phyloP scores from a whole-genome alignment of 345 rosid genomes.

The Dimocarpus longan region DNA sequence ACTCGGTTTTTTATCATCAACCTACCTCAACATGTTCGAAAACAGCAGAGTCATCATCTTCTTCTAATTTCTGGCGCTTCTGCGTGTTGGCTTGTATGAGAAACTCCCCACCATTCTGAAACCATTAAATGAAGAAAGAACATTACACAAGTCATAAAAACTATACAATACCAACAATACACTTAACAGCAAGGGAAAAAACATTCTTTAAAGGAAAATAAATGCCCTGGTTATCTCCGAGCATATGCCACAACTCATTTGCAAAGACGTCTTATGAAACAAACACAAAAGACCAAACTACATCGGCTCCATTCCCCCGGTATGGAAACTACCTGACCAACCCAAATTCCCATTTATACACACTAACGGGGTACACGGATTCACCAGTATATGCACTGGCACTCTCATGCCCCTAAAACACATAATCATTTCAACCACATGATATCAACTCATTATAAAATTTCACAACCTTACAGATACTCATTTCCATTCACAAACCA shows the following conservation, averaged over 20 bases:
- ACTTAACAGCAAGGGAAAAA: neutral
- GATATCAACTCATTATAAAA: neutral
- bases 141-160: neutral
- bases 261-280: neutral
- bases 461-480: neutral
- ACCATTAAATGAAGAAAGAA: constrained; percentile 19
- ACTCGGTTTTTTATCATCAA: constrained; percentile 10
- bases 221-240: neutral
- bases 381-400: neutral
- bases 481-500: neutral
- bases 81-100: constrained; percentile 88
- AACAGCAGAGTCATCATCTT: constrained; percentile 46
- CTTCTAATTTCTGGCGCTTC: constrained; percentile 78
- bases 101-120: constrained; percentile 81
- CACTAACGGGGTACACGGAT: neutral
- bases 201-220: neutral
- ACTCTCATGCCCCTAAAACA: neutral
- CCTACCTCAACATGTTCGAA: constrained; percentile 69
- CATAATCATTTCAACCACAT: neutral
- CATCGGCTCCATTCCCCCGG: neutral
- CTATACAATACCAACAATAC: neutral
- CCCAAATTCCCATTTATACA: neutral
- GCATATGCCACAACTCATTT: neutral
- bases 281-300: neutral
- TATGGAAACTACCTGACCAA: constrained; percentile 1